Evolutionary conservation across 805 yeast genomes (phyloP).

Genomic region (Myxozyma sirexii): DNA sequence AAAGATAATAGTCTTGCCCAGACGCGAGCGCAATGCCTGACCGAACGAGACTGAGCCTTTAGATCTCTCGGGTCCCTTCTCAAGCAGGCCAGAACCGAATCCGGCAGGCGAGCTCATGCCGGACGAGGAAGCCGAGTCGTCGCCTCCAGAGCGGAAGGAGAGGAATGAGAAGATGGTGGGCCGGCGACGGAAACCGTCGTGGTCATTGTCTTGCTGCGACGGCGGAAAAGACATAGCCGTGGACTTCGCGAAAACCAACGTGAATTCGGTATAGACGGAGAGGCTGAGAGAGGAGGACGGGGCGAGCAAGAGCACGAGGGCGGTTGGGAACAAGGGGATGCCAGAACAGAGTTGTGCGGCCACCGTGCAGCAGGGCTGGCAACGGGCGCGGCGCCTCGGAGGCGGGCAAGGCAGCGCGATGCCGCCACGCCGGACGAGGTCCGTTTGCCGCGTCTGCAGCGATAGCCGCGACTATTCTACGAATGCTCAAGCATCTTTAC

Average conservation of each 20-base stretch:
- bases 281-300: background rate
- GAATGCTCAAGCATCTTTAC: no score
- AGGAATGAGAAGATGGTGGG: slow-evolving; percentile 30
- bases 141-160: slow-evolving; percentile 24
- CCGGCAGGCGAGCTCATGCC: background rate
- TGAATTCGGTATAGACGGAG: background rate
- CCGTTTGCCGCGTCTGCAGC: no score
- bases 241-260: slow-evolving; percentile 11
- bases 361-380: background rate
- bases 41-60: slow-evolving; percentile 13
- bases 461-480: no score
- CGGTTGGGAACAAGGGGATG: background rate
- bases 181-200: slow-evolving; percentile 33
- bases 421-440: no score
- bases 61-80: slow-evolving; percentile 12
- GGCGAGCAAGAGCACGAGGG: background rate
- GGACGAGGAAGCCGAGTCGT: background rate
- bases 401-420: background rate
- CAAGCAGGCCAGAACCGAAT: slow-evolving; percentile 19
- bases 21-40: slow-evolving; percentile 27
- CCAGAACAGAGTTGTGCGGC: background rate
- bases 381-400: slow-evolving; percentile 1
- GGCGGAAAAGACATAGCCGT: slow-evolving; percentile 26
- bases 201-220: slow-evolving; percentile 12
- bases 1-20: slow-evolving; percentile 25